phyloP scores from a whole-genome alignment of 768 basidiomycete species.

The Porphyrellus cyaneotinctus region DNA sequence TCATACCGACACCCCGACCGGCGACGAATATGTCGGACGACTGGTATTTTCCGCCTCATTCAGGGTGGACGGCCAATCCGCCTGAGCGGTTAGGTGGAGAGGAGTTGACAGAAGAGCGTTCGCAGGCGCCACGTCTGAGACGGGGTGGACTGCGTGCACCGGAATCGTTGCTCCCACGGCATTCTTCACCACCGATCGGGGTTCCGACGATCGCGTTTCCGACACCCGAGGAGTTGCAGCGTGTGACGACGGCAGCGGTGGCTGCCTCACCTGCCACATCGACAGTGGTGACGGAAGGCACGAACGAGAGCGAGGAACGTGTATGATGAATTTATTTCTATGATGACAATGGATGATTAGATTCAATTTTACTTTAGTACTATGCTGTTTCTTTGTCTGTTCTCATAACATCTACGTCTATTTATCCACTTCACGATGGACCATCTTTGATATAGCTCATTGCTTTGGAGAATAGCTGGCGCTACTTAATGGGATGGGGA shows the following conservation, averaged over 20 bases:
- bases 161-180: conserved; percentile 52
- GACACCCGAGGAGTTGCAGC: conserved; percentile 21
- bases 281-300: background rate
- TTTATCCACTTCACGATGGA: background rate
- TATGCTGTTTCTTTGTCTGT: background rate
- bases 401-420: background rate
- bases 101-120: conserved; percentile 36
- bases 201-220: conserved; percentile 23
- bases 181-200: conserved; percentile 35
- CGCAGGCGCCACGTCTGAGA: conserved; percentile 50
- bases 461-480: too few species aligned
- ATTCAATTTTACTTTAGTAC: conserved; percentile 1
- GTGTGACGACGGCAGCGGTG: conserved; percentile 10
- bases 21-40: conserved; percentile 29
- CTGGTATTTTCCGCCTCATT: conserved; percentile 31
- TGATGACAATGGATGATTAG: conserved; percentile 1
- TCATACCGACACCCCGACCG: conserved; percentile 31
- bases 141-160: conserved; percentile 66
- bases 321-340: conserved; percentile 12
- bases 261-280: background rate
- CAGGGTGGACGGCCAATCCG: conserved; percentile 16
- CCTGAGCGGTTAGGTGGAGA: conserved; percentile 21
- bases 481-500: too few species aligned
- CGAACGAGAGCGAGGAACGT: conserved; percentile 16
- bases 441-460: too few species aligned